phyloP scores from a whole-genome alignment of 345 rosid species.

The Aethionema arabicum region DNA sequence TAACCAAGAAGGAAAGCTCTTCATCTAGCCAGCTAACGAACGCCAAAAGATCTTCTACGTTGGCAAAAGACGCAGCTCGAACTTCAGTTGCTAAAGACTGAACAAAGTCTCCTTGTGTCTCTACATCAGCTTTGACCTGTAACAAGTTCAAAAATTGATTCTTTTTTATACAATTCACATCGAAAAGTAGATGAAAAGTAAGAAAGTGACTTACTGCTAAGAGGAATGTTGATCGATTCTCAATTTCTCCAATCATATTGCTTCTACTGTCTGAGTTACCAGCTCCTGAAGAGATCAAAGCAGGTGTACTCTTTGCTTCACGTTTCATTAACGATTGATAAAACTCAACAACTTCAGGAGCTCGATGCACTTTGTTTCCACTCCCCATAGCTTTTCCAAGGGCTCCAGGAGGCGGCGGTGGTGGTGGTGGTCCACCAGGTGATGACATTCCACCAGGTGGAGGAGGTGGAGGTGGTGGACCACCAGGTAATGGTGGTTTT shows the following conservation, averaged over 20 bases:
- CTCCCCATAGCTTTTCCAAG: constrained; percentile 71
- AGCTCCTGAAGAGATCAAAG: constrained; percentile 62
- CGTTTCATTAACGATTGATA: constrained; percentile 97
- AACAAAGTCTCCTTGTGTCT: constrained; percentile 97
- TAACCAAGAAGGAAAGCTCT: constrained; percentile 95
- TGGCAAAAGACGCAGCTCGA: constrained; percentile 76
- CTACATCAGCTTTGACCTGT: constrained; percentile 98
- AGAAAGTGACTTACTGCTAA: constrained; percentile 60
- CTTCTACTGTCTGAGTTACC: constrained; percentile 78
- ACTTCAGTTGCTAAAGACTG: constrained; percentile 90
- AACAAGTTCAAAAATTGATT: constrained; percentile 13
- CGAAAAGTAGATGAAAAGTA: neutral
- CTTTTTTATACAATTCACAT: neutral
- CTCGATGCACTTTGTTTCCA: constrained; percentile 83
- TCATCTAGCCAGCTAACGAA: constrained; percentile 99
- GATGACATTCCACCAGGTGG: constrained; percentile 50
- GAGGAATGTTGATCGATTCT: constrained; percentile 91
- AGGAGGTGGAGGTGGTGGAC: constrained; percentile 59
- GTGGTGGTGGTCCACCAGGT: constrained; percentile 53
- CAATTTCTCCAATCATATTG: constrained; percentile 96
- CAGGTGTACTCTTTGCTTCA: constrained; percentile 73
- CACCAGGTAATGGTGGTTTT: constrained; percentile 46
- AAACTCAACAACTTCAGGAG: constrained; percentile 94
- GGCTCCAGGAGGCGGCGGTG: constrained; percentile 72
- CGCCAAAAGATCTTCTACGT: constrained; percentile 71